These are phyloP conservation scores for Tolypocladium cylindrosporum DNA, from an alignment of 2,329 filamentous ascomycete genomes.

Conservation along the genomic window DNA sequence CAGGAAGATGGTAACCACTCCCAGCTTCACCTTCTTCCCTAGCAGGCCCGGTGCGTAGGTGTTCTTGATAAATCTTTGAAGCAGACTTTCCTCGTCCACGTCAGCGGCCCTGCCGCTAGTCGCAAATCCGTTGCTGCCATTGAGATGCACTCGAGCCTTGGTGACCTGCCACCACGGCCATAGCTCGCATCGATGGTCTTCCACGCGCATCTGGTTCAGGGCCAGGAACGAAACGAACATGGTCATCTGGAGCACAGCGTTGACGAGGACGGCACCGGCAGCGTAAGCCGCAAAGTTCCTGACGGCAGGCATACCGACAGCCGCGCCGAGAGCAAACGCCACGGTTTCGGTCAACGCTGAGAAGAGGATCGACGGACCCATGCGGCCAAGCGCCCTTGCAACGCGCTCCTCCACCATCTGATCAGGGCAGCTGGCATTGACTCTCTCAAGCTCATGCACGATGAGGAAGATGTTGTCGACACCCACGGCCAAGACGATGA, in stretches of 20 bases:
- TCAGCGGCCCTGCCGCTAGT: slow-evolving; percentile 53
- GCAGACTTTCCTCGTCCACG: slow-evolving; percentile 68
- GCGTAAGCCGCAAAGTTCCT: slow-evolving; percentile 96
- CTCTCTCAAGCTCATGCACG: slow-evolving; percentile 93
- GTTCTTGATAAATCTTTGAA: slow-evolving; percentile 86
- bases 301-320: slow-evolving; percentile 96
- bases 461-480: slow-evolving; percentile 99
- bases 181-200: slow-evolving; percentile 81
- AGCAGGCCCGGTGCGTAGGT: slow-evolving; percentile 76
- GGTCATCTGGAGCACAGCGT: slow-evolving; percentile 91
- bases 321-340: slow-evolving; percentile 84
- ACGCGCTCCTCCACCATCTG: slow-evolving; percentile 79
- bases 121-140: slow-evolving; percentile 42
- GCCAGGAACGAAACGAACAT: slow-evolving; percentile 92
- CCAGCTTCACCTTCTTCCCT: slow-evolving; percentile 67
- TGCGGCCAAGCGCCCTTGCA: slow-evolving; percentile 80
- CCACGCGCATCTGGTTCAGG: slow-evolving; percentile 83
- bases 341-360: slow-evolving; percentile 92
- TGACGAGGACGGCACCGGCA: slow-evolving; percentile 92
- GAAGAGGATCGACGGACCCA: slow-evolving; percentile 92
- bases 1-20: slow-evolving; percentile 71
- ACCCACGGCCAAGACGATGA: slow-evolving; percentile 89
- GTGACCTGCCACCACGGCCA: slow-evolving; percentile 81
- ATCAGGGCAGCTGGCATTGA: slow-evolving; percentile 86
- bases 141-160: slow-evolving; percentile 59